Base-by-base conservation (phyloP, 2,329 filamentous ascomycete genomes). In the Neonectria ditissima region DNA sequence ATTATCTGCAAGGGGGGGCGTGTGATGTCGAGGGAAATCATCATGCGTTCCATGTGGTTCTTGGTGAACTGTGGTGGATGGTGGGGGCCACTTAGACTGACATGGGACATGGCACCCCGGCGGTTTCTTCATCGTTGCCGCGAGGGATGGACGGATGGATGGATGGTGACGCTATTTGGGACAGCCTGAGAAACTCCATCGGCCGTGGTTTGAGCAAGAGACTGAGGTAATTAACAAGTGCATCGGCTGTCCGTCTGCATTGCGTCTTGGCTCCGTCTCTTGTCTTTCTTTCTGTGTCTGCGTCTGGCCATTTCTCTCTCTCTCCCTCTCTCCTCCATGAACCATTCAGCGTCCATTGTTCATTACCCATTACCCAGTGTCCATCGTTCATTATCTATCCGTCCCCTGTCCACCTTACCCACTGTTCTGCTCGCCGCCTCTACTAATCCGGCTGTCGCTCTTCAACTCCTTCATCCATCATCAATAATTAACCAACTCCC, bases 171-270 rank as follows among this genome's bases (percentile, higher is more conserved):
- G n/a, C n/a, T n/a, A n/a, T n/a, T n/a, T n/a, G n/a, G n/a, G n/a
- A n/a, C n/a, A n/a, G n/a, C n/a, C n/a, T n/a, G n/a, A n/a, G n/a
- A n/a, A n/a, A n/a, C n/a, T 26, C 34, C 14, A 37, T 37, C 18
- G 11, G 41, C 41, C 2, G 41, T 22, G 28, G n/a, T 24, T 16
- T 18, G 47, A 20, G 11, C 13, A 11, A 50, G 5, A 50, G 26
- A n/a, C 16, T 50, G 45, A 50, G 47, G 47, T 32, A 50, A 50
- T 50, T 32, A 50, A 11, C 22, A 50, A 20, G 45, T 14, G 45
- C 45, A 20, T n/a, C 45, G 16, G 26, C 45, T n/a, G 7, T 24
- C 16, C 37, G 2, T 45, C 43, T 26, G 11, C 14, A 18, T 41
- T 41, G 16, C 18, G 5, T 41, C 37, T 32, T 9, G 9, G 18